Evolutionary conservation across 768 basidiomycete genomes (phyloP).

Genomic region (Termitomyces bulborhizus): DNA sequence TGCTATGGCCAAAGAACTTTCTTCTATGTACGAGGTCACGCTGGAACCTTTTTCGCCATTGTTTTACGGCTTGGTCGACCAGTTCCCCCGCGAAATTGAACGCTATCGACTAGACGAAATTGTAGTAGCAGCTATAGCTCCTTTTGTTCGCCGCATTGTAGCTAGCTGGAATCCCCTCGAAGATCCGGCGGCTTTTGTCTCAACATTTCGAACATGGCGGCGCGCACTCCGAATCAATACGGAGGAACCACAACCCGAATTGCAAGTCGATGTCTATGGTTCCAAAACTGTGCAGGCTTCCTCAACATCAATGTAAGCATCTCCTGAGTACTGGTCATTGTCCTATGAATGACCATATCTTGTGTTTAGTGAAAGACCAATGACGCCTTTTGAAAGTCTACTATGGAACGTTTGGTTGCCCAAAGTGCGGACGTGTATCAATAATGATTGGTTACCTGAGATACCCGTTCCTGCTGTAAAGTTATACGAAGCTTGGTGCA

Average conservation of each 20-base stretch:
- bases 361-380: constrained; percentile 46
- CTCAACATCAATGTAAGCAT: constrained; percentile 31
- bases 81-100: constrained; percentile 72
- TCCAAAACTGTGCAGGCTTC: constrained; percentile 26
- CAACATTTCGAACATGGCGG: constrained; percentile 67
- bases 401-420: constrained; percentile 96
- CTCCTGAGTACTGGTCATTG: background rate
- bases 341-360: constrained; percentile 3
- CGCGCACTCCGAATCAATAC: constrained; percentile 56
- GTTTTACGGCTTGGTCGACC: constrained; percentile 65
- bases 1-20: constrained; percentile 54
- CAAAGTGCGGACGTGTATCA: constrained; percentile 86
- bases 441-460: constrained; percentile 88
- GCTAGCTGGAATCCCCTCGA: constrained; percentile 80
- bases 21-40: constrained; percentile 62
- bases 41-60: constrained; percentile 68
- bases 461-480: constrained; percentile 70
- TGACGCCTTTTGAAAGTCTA: constrained; percentile 95
- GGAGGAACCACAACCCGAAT: constrained; percentile 33
- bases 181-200: constrained; percentile 58
- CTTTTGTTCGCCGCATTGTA: constrained; percentile 69
- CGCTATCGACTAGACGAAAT: constrained; percentile 83
- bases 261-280: constrained; percentile 56
- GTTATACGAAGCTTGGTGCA: constrained; percentile 85
- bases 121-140: constrained; percentile 87